Conservation (phyloP, 2,329 filamentous ascomycete genomes). For the Pseudocercospora cruenta region DNA sequence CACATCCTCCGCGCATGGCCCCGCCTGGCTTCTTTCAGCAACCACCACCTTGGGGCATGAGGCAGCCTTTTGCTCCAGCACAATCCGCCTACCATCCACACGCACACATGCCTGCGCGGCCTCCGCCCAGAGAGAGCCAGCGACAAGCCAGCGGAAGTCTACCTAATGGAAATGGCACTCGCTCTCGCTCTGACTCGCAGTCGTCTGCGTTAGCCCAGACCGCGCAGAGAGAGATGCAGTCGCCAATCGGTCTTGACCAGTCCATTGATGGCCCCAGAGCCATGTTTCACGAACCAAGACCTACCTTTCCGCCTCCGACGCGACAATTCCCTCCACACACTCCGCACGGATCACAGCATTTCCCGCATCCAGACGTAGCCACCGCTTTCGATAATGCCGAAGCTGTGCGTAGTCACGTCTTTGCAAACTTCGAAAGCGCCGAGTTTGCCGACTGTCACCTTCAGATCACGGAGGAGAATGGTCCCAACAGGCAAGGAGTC, state of each 20-base stretch:
- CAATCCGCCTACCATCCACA: conserved; percentile 22
- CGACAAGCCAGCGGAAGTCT: conserved; percentile 21
- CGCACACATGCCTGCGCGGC: conserved; percentile 30
- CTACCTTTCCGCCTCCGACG: conserved; percentile 12
- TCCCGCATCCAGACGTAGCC: conserved; percentile 28
- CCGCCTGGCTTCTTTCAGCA: conserved; percentile 18
- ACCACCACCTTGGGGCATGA: conserved; percentile 19
- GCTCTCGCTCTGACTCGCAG: conserved; percentile 34
- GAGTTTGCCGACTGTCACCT: conserved; percentile 38
- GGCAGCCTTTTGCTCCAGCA: conserved; percentile 22
- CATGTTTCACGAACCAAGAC: conserved; percentile 18
- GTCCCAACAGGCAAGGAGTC: conserved; percentile 25
- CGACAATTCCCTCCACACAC: conserved; percentile 20
- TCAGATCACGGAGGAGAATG: conserved; percentile 32
- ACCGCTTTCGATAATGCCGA: conserved; percentile 35
- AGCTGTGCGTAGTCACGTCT: conserved; percentile 35
- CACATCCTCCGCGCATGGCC: conserved; percentile 17
- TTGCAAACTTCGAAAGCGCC: conserved; percentile 33
- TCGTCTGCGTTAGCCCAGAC: conserved; percentile 25
- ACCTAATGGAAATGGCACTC: conserved; percentile 24
- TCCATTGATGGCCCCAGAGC: conserved; percentile 17
- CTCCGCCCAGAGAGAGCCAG: conserved; percentile 32
- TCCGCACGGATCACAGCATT: conserved; percentile 24
- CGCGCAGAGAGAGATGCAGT: conserved; percentile 25
- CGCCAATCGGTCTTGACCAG: conserved; percentile 25